Evolutionary conservation across 305 asterid genomes (phyloP), one percentile per base, ranked within the genome.

Genomic region (Petunia hybrid): DNA sequence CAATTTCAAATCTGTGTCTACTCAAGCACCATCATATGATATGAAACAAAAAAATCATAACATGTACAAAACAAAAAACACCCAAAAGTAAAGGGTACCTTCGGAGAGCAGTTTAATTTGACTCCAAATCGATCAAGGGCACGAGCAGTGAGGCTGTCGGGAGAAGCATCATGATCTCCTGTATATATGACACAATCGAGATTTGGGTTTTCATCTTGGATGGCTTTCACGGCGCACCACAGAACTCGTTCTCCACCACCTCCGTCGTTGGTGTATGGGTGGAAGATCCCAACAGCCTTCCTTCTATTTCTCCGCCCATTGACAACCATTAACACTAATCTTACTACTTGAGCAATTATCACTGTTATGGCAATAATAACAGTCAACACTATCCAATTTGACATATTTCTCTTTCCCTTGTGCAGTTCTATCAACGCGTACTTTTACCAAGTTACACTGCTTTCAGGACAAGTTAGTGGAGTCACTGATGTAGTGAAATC

Each of bases 181-280:
- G 99, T 88, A 85, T 91, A 95, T 80, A 95, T 86, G 48, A 89
- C 87, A 81, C 98, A 94, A 14, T 89, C 92, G 13, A 94, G 95
- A 85, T 89, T 90, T 3, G 98, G 97, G 8, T 86, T 85, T 81
- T 86, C 91, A 63, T 94, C 98, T 80, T 96, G 98, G 78, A 95
- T 86, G 65, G 97, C 97, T 87, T 92, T 93, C 51, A 96, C 97
- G 80, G 98, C 95, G 83, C 99, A 96, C 99, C 98, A 94, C 38
- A 96, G 89, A 59, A 96, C 98, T 73, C 98, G 90, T 90, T 96
- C 98, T 56, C 97, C 99, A 36, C 98, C 98, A 60, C 99, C 98
- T 76, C 99, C 99, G 80, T 94, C 91, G 74, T 87, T 85, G 78
- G 91, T 86, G 86, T 82, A 86, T 1, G 90, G 87, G 59, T 88